These are phyloP conservation scores for Wickerhamiella australiensis DNA, from an alignment of 805 yeast species.

Conservation along the genomic window DNA sequence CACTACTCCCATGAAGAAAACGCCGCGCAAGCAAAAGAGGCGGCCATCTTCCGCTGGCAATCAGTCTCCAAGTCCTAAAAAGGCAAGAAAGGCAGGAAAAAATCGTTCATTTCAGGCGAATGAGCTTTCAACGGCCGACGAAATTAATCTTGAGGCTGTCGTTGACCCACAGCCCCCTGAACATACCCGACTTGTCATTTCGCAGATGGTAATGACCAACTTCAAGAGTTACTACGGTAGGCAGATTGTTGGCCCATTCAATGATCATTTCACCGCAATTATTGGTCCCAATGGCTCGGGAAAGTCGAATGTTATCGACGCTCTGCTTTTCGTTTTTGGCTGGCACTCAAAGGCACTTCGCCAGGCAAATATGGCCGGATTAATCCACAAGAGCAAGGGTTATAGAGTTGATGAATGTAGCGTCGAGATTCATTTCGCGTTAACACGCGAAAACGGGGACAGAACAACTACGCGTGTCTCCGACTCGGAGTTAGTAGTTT, in stretches of 20 bases:
- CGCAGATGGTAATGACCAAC: slow-evolving; percentile 59
- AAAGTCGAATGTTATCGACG: slow-evolving; percentile 93
- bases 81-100: neutral
- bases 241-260: slow-evolving; percentile 90
- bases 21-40: neutral
- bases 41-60: neutral
- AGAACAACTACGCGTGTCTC: slow-evolving; percentile 38
- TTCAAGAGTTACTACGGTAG: slow-evolving; percentile 93
- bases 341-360: slow-evolving; percentile 95
- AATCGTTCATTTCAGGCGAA: neutral
- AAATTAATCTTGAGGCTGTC: neutral
- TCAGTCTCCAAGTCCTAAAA: neutral
- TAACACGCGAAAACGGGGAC: slow-evolving; percentile 46
- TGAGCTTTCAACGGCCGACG: neutral
- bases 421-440: slow-evolving; percentile 80
- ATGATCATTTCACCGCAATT: slow-evolving; percentile 85
- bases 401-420: slow-evolving; percentile 59
- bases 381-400: slow-evolving; percentile 80
- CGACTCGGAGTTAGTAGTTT: slow-evolving; percentile 50
- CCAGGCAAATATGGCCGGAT: slow-evolving; percentile 81
- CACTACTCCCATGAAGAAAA: neutral
- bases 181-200: slow-evolving; percentile 51
- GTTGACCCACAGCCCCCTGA: neutral
- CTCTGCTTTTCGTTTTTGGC: slow-evolving; percentile 92
- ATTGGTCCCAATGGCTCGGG: slow-evolving; percentile 99